A percentile compares a stretch with the other conserved stretches of the same genome.
These are phyloP conservation scores for Rhizopogon vesiculosus DNA, from an alignment of 768 basidiomycete species.

Conservation along the genomic window DNA sequence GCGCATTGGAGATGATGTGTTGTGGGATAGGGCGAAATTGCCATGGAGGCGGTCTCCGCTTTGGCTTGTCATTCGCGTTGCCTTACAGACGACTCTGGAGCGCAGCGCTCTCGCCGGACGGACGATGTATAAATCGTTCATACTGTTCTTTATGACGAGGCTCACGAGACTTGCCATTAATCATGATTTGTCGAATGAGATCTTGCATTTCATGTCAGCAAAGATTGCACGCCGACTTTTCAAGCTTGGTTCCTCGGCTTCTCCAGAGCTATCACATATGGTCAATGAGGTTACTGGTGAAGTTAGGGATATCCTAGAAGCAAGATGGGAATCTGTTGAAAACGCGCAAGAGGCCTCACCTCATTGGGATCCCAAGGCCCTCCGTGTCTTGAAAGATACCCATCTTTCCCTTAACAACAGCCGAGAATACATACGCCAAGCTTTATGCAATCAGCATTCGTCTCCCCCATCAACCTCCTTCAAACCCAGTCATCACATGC, in stretches of 20 bases:
- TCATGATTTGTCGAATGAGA: constrained; percentile 20
- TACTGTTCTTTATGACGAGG: constrained; percentile 24
- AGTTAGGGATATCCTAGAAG: constrained; percentile 20
- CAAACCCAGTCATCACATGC: not conserved
- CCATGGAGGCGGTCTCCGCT: constrained; percentile 49
- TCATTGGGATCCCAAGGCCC: constrained; percentile 23
- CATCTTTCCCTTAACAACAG: constrained; percentile 28
- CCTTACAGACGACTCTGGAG: constrained; percentile 33
- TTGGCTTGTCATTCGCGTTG: constrained; percentile 47
- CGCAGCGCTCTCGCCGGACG: constrained; percentile 6
- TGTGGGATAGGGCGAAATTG: constrained; percentile 31
- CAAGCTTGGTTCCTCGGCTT: constrained; percentile 27
- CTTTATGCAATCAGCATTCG: constrained; percentile 4
- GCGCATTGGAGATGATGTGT: constrained; percentile 42
- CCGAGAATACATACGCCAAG: constrained; percentile 21
- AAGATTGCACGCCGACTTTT: constrained; percentile 34
- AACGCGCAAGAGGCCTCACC: constrained; percentile 18
- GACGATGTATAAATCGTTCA: constrained; percentile 28
- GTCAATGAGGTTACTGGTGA: constrained; percentile 8
- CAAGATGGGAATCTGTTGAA: constrained; percentile 32
- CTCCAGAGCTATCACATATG: constrained; percentile 11
- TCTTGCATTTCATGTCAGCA: constrained; percentile 30
- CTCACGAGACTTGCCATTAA: constrained; percentile 7
- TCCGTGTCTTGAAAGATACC: constrained; percentile 27
- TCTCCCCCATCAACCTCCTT: not conserved